Base-by-base conservation (phyloP, 1,284 basidiomycete species). In the Papiliotrema fonsecae region DNA sequence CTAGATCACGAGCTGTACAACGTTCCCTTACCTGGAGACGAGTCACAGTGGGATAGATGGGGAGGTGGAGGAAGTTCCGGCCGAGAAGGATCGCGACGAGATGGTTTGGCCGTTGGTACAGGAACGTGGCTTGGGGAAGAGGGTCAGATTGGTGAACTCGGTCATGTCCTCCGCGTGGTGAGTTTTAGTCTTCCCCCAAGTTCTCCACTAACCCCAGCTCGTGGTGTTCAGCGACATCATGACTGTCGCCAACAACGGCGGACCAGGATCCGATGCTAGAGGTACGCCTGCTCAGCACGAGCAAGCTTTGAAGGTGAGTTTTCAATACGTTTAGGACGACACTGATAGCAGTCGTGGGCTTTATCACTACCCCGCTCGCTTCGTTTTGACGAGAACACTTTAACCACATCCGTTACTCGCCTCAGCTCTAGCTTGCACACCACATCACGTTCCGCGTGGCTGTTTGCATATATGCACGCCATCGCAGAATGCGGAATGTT, bases 401-500 rank as follows among this genome's bases (percentile, higher is more conserved):
- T 77, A 32, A 56, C 62, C 24, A 36, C 51, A 19, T 61, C 67
- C 16, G 63, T 73, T 32, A 53, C 54, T 44, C 64, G 67, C 48
- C 56, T 75, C 21, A 40, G 51, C 10, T 67, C 65, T 6, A 59
- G 70, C 10, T 58, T 72, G n/a, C 58, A 67, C 11, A 60, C 61
- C 19, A 57, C 61, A 16, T 60, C 64, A 10, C 56, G 65, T 27
- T 61, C 62, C 6, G 76, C 74, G 5, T 75, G 72, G 65, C 62
- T 72, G 47, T 77, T 73, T 56, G 70, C 72, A 1, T 69, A 74
- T 61, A 76, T 76, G 73, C 76, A 77, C 58, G 62, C 68, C 5
- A 52, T 76, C 5, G 76, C 76, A 18, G 75, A 76, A 51, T 75
- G 74, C 43, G 72, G 73, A 34, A 75, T 75, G 66, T 76, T 76